These are phyloP conservation scores for Diplogelasinospora grovesii DNA, from an alignment of 495 filamentous ascomycete species.

Conservation along the genomic window DNA sequence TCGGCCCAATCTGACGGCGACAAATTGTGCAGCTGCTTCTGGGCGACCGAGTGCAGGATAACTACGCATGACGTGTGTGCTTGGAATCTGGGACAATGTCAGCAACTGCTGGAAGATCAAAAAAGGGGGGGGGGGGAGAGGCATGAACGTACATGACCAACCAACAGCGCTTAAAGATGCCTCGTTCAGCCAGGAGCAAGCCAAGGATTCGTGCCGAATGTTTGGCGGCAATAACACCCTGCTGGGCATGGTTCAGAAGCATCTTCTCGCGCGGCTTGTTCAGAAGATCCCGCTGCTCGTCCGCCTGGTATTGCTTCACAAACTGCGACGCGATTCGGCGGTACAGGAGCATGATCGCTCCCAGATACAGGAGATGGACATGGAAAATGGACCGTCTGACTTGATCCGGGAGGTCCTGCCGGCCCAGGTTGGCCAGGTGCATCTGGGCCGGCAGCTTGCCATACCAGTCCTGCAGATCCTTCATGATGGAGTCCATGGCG, in stretches of 20 bases:
- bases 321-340: conserved; percentile 22
- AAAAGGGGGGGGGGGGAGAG: neutral
- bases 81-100: conserved; percentile 17
- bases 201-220: conserved; percentile 21
- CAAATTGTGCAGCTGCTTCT: conserved; percentile 24
- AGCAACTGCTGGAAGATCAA: neutral
- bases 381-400: conserved; percentile 24
- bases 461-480: conserved; percentile 20
- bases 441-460: conserved; percentile 14
- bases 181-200: conserved; percentile 17
- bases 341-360: conserved; percentile 28
- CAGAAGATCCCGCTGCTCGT: neutral
- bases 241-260: conserved; percentile 8
- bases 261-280: conserved; percentile 1
- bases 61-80: conserved; percentile 25
- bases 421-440: conserved; percentile 8
- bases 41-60: conserved; percentile 22
- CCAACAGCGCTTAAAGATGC: conserved; percentile 27
- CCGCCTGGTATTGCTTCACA: conserved; percentile 5
- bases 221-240: conserved; percentile 20
- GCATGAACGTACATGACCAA: conserved; percentile 27
- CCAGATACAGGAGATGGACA: conserved; percentile 27
- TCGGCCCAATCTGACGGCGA: conserved; percentile 12
- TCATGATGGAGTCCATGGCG: conserved; percentile 16
- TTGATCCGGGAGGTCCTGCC: conserved; percentile 4